These are phyloP conservation scores for Lithocarpus polystachyus DNA, from an alignment of 306 rosid species.

Conservation along the genomic window DNA sequence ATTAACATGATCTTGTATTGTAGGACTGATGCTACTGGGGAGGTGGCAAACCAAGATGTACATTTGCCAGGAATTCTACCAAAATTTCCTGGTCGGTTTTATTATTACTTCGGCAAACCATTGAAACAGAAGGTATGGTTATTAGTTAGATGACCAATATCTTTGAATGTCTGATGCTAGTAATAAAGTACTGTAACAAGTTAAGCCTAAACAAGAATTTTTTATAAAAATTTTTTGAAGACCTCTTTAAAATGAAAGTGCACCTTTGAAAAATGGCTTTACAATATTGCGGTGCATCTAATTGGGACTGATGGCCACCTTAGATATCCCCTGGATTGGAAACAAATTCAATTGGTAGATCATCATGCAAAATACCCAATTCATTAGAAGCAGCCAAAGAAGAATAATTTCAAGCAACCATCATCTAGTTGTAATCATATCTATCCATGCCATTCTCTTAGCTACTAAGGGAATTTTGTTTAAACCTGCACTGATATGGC, in stretches of 20 bases:
- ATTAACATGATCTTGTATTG: conserved; percentile 7
- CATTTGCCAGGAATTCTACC: conserved; percentile 73
- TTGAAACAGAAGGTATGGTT: conserved; percentile 71
- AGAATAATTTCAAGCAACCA: no score
- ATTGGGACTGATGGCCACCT: background rate
- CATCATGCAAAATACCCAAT: no score
- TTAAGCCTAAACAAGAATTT: background rate
- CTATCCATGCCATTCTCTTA: background rate
- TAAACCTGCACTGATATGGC: background rate
- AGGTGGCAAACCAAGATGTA: conserved; percentile 69
- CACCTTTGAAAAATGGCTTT: no score
- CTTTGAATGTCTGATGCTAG: background rate
- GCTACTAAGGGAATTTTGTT: background rate
- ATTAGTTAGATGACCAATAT: background rate
- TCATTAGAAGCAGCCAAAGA: no score
- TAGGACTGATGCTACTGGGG: conserved; percentile 56
- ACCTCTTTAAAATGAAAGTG: background rate
- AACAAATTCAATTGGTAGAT: no score
- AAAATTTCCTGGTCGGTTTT: conserved; percentile 80
- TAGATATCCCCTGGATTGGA: background rate
- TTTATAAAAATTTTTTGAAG: background rate
- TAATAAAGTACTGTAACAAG: background rate
- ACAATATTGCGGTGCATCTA: background rate
- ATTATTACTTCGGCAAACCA: conserved; percentile 76
- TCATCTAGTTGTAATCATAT: background rate